Evolutionary conservation across 2,329 filamentous ascomycete species (phyloP), one percentile per base, ranked within the genome.

Genomic region (Calonectria hawksworthii): DNA sequence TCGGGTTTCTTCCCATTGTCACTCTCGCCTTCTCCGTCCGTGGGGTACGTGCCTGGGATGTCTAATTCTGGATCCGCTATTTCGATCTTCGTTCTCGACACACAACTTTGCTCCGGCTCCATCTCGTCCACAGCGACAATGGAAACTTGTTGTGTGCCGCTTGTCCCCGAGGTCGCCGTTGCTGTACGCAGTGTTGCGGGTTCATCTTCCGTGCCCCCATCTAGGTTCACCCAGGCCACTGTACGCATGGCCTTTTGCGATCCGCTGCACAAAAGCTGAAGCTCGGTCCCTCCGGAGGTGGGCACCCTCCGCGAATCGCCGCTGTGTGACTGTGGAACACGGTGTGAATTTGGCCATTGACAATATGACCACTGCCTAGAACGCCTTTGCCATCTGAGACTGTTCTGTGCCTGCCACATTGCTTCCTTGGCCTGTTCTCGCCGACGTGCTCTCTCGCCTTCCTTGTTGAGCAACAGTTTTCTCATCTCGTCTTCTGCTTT

Each of bases 321-420:
- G 75, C 80, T 74, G 36, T 78, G 69, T 75, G 88, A 89, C 79
- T 89, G 86, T 26, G 85, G 82, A 67, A 90, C 89, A 16, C 89
- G 88, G 66, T 87, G 90, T 59, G 91, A 78, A 10, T 83, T 83
- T 14, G 89, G 88, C 73, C 90, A 88, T 30, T 86, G 87, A 1
- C 86, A 86, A 4, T 88, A 90, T 6, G 88, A 89, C 90, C 89
- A 91, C 70, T 89, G 86, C 26, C 85, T 84, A 2, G 84, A 85
- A 30, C 87, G 84, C 30, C 85, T 85, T 70, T 83, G 86, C 90
- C 88, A 91, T 75, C 79, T 85, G 3, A 88, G 81, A 76, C 70
- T 85, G 80, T 30, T 81, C 73, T 68, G 56, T 28, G 78, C 73
- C 59, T 67, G 36, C 36, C 79, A 76, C n/a, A 86, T 80, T 3